Evolutionary conservation across 306 rosid genomes (phyloP), one percentile per base, ranked within the genome.

Genomic region (Dryas drummondii): DNA sequence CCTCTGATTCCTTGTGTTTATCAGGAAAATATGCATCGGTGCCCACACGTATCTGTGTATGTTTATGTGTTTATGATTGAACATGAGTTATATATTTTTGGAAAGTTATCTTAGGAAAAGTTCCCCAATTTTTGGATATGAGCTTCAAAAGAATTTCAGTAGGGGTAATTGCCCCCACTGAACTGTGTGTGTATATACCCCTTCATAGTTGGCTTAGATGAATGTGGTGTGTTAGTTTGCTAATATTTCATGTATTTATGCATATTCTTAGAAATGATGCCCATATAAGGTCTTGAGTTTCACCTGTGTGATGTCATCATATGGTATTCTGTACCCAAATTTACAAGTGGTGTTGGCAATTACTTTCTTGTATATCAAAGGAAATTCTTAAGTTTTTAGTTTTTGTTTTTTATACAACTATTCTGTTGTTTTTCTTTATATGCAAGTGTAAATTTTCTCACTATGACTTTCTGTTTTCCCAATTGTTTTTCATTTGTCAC

Each of bases 401-500:
- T 41, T 62, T 13, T 59, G 22, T 22, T 2, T 2, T 32, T 2
- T 3, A 58, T 3, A 12, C 3, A 44, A 27, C 45, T 22, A 9
- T 5, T 44, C 17, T 37, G 7, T 46, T 19, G 4, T 70, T 50
- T 52, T 66, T 8, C 68, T 12, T 14, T 7, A 8, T 59, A 27
- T 16, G 8, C 15, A 40, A 42, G 16, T 68, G 37, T 58, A 57
- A 40, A 42, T 15, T 32, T 22, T 9, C 7, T 41, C 57, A 16
- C 3, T 10, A 37, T 19, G n/a, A 22, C 5, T 8, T 45, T 44
- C 66, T 17, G 2, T 63, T 2, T 9, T 79, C 70, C 50, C 3
- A 3, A 65, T 63, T 56, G 46, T 17, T 49, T 53, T 40, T 59
- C 26, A 26, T 66, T 78, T 81, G 57, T 70, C 37, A 49, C 75